Evolutionary conservation across 257 asterid species (phyloP), one percentile per base, ranked within the genome.

Genomic region (Voacanga thouarsii): DNA sequence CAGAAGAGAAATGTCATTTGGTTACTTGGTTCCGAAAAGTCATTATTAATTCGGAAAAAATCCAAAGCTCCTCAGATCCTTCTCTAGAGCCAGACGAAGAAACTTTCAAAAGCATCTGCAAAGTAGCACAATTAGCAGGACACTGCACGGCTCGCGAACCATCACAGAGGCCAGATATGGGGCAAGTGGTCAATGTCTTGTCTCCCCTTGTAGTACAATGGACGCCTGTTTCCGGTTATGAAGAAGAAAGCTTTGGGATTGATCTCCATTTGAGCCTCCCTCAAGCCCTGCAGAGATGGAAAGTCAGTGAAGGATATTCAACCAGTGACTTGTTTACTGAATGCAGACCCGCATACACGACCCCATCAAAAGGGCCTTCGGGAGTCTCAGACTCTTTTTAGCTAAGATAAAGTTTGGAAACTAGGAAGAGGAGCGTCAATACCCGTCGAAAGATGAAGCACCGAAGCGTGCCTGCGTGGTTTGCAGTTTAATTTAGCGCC

Each of bases 81-180:
- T 19, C 61, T 12, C 87, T 91, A 47, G 61, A 57, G 7, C 75
- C 89, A 45, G 91, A 90, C 21, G 89, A 88, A 23, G 95, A 90
- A 75, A 86, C 83, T 45, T 85, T 84, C 44, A 67, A 80, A 39
- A 84, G 89, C 82, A 87, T 92, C 6, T 84, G 81, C 84, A 88
- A 83, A 77, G 92, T 89, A 66, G 91, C 87, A 10, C 90, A 93
- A 83, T 83, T 95, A 4, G 96, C 99, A 1, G 96, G 96, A 23
- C 89, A 92, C 82, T 91, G 99, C 87, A 85, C 98, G 0, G 88
- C 81, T 51, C 83, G 97, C 10, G 98, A 93, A 19, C 84, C 97
- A 10, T 59, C 75, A 57, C 96, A 89, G 61, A 83, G 98, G 75
- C 98, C 98, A 0, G 90, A 89, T 75, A 95, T 95, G 98, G 84